Conservation (phyloP, 1,284 basidiomycete genomes). For the Cryptococcus sp. region DNA sequence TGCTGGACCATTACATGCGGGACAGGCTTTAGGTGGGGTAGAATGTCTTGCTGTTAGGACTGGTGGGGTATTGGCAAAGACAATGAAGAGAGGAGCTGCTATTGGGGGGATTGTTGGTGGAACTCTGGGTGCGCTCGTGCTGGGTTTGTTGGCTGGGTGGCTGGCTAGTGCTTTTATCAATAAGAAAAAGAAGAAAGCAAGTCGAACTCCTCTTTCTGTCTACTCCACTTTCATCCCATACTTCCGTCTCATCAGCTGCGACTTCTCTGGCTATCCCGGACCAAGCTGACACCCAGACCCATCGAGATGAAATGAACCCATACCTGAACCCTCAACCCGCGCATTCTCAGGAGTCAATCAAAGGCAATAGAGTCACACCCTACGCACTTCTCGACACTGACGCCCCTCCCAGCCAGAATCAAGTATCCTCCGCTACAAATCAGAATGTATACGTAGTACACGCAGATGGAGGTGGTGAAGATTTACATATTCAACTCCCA, state of each 20-base stretch:
- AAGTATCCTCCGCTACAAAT: neutral
- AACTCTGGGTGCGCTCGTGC: neutral
- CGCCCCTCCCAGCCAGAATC: constrained; percentile 5
- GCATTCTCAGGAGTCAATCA: too few species aligned
- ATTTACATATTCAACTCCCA: constrained; percentile 26
- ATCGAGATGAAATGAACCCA: too few species aligned
- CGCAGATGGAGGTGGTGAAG: constrained; percentile 21
- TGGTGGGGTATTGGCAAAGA: neutral
- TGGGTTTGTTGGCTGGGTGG: neutral
- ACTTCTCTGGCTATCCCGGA: too few species aligned
- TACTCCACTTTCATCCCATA: too few species aligned
- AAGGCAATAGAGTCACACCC: too few species aligned
- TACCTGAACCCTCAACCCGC: too few species aligned
- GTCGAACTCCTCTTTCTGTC: neutral
- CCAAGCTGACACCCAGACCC: too few species aligned
- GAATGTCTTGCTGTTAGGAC: neutral
- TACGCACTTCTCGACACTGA: neutral
- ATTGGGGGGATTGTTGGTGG: neutral
- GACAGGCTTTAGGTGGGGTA: neutral
- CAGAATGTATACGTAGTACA: constrained; percentile 31
- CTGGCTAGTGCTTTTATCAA: neutral
- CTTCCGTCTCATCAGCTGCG: too few species aligned
- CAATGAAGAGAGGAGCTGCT: neutral
- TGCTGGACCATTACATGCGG: constrained; percentile 28
- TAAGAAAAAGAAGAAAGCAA: neutral